These are phyloP conservation scores for Fusarium beomiforme DNA, from an alignment of 2,329 filamentous ascomycete genomes.

Conservation along the genomic window DNA sequence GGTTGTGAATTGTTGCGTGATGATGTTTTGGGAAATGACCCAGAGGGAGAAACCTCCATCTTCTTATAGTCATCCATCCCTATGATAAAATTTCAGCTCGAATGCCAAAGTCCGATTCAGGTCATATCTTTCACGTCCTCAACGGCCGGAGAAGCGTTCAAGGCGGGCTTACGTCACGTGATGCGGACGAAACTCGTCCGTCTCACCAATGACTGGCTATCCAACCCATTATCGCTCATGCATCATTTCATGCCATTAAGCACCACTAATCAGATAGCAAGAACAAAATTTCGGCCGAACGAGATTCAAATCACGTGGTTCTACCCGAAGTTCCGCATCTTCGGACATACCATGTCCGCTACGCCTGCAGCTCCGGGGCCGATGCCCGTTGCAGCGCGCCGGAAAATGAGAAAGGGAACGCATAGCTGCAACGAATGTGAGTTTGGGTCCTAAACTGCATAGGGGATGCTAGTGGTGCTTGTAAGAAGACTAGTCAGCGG, in stretches of 20 bases:
- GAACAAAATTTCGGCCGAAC: not conserved
- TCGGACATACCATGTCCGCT: not conserved
- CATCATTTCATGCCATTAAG: too few relatives aligned
- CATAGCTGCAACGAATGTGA: not conserved
- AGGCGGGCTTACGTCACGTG: not conserved
- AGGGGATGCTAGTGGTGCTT: fast-evolving
- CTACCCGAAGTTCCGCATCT: too few relatives aligned
- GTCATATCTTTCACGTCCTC: not conserved
- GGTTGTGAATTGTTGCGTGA: not conserved
- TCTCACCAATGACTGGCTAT: not conserved
- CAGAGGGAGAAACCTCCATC: not conserved
- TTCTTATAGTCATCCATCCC: not conserved
- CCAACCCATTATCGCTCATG: not conserved
- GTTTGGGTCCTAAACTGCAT: fast-evolving
- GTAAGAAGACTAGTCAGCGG: fast-evolving
- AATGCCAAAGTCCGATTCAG: not conserved
- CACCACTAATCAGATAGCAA: fast-evolving
- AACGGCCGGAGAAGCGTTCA: not conserved
- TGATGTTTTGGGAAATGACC: not conserved
- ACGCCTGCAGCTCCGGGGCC: not conserved
- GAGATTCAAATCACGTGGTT: fast-evolving
- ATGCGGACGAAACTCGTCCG: not conserved
- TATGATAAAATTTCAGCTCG: not conserved
- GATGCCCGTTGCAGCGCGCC: not conserved
- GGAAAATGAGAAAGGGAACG: not conserved